phyloP scores from a whole-genome alignment of 2,329 filamentous ascomycete species.

The Plectosphaerella sp. region DNA sequence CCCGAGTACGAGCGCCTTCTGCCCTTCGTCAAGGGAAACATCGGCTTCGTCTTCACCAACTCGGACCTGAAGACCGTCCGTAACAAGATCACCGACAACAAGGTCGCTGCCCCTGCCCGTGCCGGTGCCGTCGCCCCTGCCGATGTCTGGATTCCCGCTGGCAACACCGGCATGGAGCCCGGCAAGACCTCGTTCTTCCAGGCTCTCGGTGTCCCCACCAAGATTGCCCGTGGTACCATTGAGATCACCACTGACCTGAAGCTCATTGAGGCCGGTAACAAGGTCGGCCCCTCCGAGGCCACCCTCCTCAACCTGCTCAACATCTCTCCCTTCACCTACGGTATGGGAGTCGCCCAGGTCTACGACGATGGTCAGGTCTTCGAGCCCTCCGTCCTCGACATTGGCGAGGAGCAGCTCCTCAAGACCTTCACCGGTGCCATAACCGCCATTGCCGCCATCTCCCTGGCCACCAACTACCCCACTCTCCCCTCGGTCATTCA shows the following conservation, averaged over 20 bases:
- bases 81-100: constrained; percentile 93
- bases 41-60: constrained; percentile 99
- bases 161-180: constrained; percentile 99
- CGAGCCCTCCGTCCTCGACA: constrained; percentile 79
- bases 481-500: constrained; percentile 95
- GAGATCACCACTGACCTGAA: constrained; percentile 98
- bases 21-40: constrained; percentile 93
- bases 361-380: constrained; percentile 98
- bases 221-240: constrained; percentile 99
- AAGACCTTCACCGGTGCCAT: constrained; percentile 77
- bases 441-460: constrained; percentile 82
- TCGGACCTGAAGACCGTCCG: constrained; percentile 85
- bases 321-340: constrained; percentile 99
- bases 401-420: constrained; percentile 91
- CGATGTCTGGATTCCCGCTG: constrained; percentile 93
- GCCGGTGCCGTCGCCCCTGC: constrained; percentile 90
- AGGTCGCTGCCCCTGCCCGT: constrained; percentile 95
- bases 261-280: constrained; percentile 87
- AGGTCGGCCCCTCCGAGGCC: constrained; percentile 98
- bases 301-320: constrained; percentile 99
- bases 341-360: constrained; percentile 93
- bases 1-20: constrained; percentile 98
- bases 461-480: constrained; percentile 89
- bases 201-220: constrained; percentile 99
- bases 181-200: constrained; percentile 99